Evolutionary conservation across 2,329 filamentous ascomycete species (phyloP).

Genomic region (Curvularia verruculosa): DNA sequence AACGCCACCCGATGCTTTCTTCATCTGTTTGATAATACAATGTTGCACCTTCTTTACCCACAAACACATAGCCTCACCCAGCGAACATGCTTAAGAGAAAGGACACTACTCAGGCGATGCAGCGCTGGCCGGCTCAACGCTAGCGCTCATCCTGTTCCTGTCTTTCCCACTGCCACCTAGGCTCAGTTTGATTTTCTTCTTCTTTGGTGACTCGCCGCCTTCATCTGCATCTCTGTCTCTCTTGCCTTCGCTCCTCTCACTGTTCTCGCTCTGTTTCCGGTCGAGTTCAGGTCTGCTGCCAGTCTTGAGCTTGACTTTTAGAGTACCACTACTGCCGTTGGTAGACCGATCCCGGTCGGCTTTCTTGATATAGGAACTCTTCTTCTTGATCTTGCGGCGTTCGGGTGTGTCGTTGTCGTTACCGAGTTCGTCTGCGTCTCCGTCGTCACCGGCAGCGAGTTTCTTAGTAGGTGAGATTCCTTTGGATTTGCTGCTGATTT

Average conservation of each 20-base stretch:
- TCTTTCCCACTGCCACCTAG: conserved; percentile 28
- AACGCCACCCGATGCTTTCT: neutral
- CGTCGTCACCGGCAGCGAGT: conserved; percentile 26
- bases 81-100: neutral
- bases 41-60: conserved; percentile 1
- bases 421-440: conserved; percentile 41
- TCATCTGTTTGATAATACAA: neutral
- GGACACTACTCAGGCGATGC: conserved; percentile 11
- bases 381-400: conserved; percentile 58
- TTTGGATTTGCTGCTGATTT: conserved; percentile 35
- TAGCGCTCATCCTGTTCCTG: conserved; percentile 20
- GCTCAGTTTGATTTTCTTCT: conserved; percentile 49
- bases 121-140: conserved; percentile 18
- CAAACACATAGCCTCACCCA: too few relatives aligned
- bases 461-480: conserved; percentile 38
- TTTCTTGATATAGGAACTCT: conserved; percentile 51
- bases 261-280: conserved; percentile 38
- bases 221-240: conserved; percentile 44
- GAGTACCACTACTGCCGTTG: conserved; percentile 13
- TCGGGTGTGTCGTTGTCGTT: conserved; percentile 54
- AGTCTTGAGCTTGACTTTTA: conserved; percentile 47
- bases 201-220: conserved; percentile 38
- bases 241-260: conserved; percentile 42
- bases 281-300: conserved; percentile 35
- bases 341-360: conserved; percentile 45